Evolutionary conservation across 2,329 filamentous ascomycete species (phyloP).

Genomic region (Epichloe sp.): DNA sequence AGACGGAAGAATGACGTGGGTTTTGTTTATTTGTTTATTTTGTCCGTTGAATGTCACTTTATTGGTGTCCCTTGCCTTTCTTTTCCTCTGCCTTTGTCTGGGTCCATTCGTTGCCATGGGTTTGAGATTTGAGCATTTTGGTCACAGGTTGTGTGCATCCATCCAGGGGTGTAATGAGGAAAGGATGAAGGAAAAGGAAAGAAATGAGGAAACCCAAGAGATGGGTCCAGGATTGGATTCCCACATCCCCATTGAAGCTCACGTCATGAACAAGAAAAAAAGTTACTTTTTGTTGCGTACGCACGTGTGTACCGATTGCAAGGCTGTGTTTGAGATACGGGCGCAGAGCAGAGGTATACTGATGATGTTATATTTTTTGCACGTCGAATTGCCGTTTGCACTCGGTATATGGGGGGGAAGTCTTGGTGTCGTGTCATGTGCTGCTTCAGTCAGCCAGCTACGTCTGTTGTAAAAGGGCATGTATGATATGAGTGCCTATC

Average conservation of each 20-base stretch:
- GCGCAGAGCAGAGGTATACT: slow-evolving; percentile 4
- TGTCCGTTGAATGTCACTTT: background rate
- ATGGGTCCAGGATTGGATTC: background rate
- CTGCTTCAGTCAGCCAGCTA: too few relatives aligned
- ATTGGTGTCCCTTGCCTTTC: background rate
- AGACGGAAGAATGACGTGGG: slow-evolving; percentile 5
- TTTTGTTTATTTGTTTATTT: too few relatives aligned
- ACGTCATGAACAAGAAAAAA: background rate
- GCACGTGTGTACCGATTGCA: background rate
- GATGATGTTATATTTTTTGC: too few relatives aligned
- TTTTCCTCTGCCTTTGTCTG: background rate
- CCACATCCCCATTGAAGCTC: background rate
- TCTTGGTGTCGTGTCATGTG: too few relatives aligned
- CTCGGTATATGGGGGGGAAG: too few relatives aligned
- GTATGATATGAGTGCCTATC: too few relatives aligned
- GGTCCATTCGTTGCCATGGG: background rate
- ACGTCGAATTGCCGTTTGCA: too few relatives aligned
- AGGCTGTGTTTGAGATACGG: background rate
- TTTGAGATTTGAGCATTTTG: background rate
- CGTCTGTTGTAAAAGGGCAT: too few relatives aligned
- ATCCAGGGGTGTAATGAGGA: background rate
- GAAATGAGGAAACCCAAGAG: background rate
- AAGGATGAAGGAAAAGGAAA: background rate
- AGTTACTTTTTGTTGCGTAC: background rate
- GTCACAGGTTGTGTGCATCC: background rate